phyloP scores from a whole-genome alignment of 495 filamentous ascomycete genomes.

The Penicillium samsonianum region DNA sequence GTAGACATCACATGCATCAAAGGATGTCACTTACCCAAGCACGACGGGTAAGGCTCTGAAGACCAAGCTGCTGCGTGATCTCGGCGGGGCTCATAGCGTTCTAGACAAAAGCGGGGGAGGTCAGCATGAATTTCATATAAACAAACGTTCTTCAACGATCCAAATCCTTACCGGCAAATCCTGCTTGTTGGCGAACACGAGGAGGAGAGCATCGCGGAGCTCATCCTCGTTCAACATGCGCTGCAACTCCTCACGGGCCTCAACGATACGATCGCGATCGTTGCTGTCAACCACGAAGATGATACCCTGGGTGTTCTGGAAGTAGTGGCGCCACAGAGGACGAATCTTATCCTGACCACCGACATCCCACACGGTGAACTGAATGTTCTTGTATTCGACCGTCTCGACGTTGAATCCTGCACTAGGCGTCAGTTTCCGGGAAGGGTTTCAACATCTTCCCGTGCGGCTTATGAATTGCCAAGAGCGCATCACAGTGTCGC shows the following conservation, averaged over 20 bases:
- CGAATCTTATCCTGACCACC: slow-evolving; percentile 99
- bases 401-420: slow-evolving; percentile 99
- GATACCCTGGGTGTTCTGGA: slow-evolving; percentile 99
- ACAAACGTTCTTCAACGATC: not conserved
- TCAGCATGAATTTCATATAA: slow-evolving; percentile 13
- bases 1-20: not conserved
- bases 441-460: not conserved
- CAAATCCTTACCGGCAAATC: slow-evolving; percentile 86
- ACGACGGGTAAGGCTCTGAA: slow-evolving; percentile 96
- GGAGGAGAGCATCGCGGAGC: slow-evolving; percentile 91
- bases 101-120: slow-evolving; percentile 45
- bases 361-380: slow-evolving; percentile 99
- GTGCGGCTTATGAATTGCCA: not conserved
- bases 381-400: slow-evolving; percentile 99
- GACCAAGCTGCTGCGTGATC: slow-evolving; percentile 99
- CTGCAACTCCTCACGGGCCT: slow-evolving; percentile 98
- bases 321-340: slow-evolving; percentile 99
- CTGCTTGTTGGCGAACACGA: slow-evolving; percentile 99
- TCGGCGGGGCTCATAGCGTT: slow-evolving; percentile 99
- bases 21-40: slow-evolving; percentile 78
- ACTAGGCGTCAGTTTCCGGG: slow-evolving; percentile 8
- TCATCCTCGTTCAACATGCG: slow-evolving; percentile 99
- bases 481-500: slow-evolving; percentile 16
- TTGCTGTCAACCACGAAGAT: slow-evolving; percentile 99
- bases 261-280: slow-evolving; percentile 98